These are phyloP conservation scores for Talaromyces rugulosus DNA, from an alignment of 2,329 filamentous ascomycete species.

Conservation along the genomic window DNA sequence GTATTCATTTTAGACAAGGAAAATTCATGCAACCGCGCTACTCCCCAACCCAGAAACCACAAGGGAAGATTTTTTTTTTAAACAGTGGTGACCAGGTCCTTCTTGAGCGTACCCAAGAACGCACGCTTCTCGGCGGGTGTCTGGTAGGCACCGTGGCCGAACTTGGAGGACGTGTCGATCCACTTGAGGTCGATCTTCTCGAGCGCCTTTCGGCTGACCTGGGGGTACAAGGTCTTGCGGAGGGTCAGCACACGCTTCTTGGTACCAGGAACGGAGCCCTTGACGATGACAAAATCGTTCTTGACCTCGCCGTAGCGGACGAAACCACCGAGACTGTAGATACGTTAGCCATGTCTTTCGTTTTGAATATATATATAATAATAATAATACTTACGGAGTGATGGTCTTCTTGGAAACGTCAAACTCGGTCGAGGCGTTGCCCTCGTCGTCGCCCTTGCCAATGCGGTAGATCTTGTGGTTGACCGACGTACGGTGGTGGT, in stretches of 20 bases:
- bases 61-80: slow-evolving; percentile 38
- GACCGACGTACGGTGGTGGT: slow-evolving; percentile 99
- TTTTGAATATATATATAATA: background rate
- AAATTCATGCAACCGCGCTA: slow-evolving; percentile 33
- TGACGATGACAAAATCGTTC: slow-evolving; percentile 98
- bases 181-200: slow-evolving; percentile 99
- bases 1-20: slow-evolving; percentile 38
- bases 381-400: slow-evolving; percentile 78
- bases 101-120: slow-evolving; percentile 98
- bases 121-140: slow-evolving; percentile 96
- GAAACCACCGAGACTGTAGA: slow-evolving; percentile 86
- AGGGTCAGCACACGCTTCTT: slow-evolving; percentile 99
- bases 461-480: slow-evolving; percentile 99
- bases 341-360: slow-evolving; percentile 15
- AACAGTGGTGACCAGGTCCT: slow-evolving; percentile 66
- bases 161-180: slow-evolving; percentile 99
- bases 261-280: slow-evolving; percentile 94
- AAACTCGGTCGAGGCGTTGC: slow-evolving; percentile 89
- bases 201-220: slow-evolving; percentile 90
- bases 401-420: slow-evolving; percentile 99
- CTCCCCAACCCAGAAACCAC: slow-evolving; percentile 24
- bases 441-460: slow-evolving; percentile 84
- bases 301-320: slow-evolving; percentile 99
- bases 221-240: slow-evolving; percentile 96
- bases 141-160: slow-evolving; percentile 99